Conservation (phyloP, 2,329 filamentous ascomycete species). For the Podosphaera fusca region DNA sequence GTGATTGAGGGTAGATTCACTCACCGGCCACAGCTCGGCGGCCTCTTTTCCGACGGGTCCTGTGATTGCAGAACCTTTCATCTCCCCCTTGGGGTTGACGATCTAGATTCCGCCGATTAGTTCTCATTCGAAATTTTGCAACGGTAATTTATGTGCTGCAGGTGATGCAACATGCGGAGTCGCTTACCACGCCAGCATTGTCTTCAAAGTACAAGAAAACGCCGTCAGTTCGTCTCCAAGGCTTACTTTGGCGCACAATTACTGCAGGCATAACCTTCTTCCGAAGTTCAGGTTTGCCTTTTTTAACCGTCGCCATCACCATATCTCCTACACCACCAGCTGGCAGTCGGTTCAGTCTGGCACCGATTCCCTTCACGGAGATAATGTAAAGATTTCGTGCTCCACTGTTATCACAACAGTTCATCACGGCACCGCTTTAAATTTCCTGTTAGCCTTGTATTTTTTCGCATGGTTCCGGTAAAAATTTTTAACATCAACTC, state of each 20-base stretch:
- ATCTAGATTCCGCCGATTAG: slow-evolving; percentile 32
- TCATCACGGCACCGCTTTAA: slow-evolving; percentile 92
- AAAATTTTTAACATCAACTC: background rate
- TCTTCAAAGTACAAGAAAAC: slow-evolving; percentile 99
- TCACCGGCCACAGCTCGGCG: slow-evolving; percentile 95
- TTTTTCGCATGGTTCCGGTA: background rate
- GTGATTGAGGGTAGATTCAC: slow-evolving; percentile 17
- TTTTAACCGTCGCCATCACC: slow-evolving; percentile 99
- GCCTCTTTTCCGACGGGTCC: slow-evolving; percentile 99
- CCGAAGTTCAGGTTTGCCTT: slow-evolving; percentile 98
- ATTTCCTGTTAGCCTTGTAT: slow-evolving; percentile 2
- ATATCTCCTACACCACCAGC: slow-evolving; percentile 97
- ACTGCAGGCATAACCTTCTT: slow-evolving; percentile 99
- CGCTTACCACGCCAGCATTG: slow-evolving; percentile 92
- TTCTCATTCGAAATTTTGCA: background rate
- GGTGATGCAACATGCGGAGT: background rate
- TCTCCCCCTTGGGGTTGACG: slow-evolving; percentile 99
- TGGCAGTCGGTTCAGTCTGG: slow-evolving; percentile 88
- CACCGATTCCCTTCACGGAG: slow-evolving; percentile 95
- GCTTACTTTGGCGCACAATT: slow-evolving; percentile 96
- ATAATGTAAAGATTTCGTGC: slow-evolving; percentile 99
- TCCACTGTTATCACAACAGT: slow-evolving; percentile 99
- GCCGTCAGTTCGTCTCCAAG: slow-evolving; percentile 95
- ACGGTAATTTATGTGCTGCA: background rate
- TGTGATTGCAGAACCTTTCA: slow-evolving; percentile 99